These are phyloP conservation scores for Hirsutella minnesotensis DNA, from an alignment of 2,329 filamentous ascomycete genomes.

Conservation along the genomic window DNA sequence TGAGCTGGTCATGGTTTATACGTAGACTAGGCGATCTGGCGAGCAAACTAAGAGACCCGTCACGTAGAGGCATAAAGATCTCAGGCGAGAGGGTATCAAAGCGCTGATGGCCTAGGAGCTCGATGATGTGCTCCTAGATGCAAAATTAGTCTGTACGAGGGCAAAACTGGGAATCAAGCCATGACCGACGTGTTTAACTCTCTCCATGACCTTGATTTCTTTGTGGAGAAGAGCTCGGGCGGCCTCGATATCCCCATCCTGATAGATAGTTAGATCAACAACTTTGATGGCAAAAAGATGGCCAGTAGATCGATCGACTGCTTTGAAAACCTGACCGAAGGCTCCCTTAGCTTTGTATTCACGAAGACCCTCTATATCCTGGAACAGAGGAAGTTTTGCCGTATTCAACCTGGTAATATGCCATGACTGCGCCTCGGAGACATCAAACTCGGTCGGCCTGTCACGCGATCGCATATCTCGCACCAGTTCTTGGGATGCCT, in stretches of 20 bases:
- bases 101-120: not conserved
- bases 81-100: not conserved
- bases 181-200: not conserved
- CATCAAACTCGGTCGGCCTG: not conserved
- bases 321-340: not conserved
- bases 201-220: constrained; percentile 1
- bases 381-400: not conserved
- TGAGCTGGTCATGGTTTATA: not conserved
- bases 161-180: no score
- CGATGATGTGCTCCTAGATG: constrained; percentile 1
- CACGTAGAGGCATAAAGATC: constrained; percentile 1
- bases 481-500: not conserved
- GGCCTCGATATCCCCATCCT: not conserved
- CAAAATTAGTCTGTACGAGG: not conserved
- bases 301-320: not conserved
- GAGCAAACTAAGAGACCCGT: not conserved
- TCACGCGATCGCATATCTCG: not conserved
- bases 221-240: not conserved
- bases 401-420: not conserved
- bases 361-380: not conserved
- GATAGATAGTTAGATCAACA: not conserved
- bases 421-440: not conserved
- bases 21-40: not conserved
- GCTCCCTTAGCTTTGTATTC: not conserved
- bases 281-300: not conserved